Conservation (phyloP, 495 filamentous ascomycete species). For the Trichoderma reesei region DNA sequence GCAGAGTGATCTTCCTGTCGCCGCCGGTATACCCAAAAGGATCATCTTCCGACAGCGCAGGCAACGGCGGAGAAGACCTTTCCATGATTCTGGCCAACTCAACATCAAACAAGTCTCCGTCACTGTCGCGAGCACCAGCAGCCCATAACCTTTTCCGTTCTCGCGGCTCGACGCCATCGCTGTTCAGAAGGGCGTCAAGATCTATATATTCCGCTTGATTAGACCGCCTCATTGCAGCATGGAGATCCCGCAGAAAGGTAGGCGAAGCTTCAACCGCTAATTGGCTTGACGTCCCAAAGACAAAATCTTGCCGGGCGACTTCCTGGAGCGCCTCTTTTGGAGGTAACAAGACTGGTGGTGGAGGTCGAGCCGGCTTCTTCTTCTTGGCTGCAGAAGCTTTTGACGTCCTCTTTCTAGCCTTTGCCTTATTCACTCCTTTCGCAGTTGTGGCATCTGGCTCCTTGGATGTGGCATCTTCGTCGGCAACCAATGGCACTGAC, state of each 20-base stretch:
- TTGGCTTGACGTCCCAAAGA: slow-evolving; percentile 92
- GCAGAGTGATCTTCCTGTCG: neutral
- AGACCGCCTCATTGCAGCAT: slow-evolving; percentile 59
- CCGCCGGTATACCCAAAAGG: slow-evolving; percentile 4
- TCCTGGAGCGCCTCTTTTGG: slow-evolving; percentile 61
- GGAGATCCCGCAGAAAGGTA: slow-evolving; percentile 53
- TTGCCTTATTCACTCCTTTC: neutral
- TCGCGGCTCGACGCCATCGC: slow-evolving; percentile 15
- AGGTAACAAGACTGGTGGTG: slow-evolving; percentile 51
- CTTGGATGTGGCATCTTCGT: slow-evolving; percentile 11
- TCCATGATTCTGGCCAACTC: slow-evolving; percentile 49
- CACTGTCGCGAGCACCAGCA: slow-evolving; percentile 52
- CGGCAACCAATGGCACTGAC: neutral
- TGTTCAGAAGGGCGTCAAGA: slow-evolving; percentile 25
- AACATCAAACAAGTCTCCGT: slow-evolving; percentile 49
- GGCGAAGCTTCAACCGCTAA: slow-evolving; percentile 69
- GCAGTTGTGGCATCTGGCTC: slow-evolving; percentile 17
- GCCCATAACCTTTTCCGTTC: slow-evolving; percentile 47
- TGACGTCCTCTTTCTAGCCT: slow-evolving; percentile 23
- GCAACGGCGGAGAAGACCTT: slow-evolving; percentile 21
- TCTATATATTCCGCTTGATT: slow-evolving; percentile 29
- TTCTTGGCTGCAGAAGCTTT: slow-evolving; percentile 18
- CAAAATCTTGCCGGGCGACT: slow-evolving; percentile 64
- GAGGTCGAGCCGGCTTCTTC: slow-evolving; percentile 37
- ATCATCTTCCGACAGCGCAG: slow-evolving; percentile 5